phyloP scores from a whole-genome alignment of 176 grass and related monocot species.

The Melocanna baccifera region DNA sequence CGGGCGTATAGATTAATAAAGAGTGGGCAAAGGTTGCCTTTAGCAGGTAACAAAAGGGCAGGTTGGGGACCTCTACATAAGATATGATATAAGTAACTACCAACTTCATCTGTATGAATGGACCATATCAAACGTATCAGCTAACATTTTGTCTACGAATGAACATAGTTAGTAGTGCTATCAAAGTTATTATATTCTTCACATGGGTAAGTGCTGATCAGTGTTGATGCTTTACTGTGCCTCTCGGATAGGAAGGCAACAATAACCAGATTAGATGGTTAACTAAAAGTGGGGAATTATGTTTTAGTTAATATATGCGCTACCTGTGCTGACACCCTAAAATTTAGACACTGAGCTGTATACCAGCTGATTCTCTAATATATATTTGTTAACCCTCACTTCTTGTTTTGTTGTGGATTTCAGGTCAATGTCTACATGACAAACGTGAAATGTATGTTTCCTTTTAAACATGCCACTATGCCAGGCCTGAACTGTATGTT shows the following conservation, averaged over 20 bases:
- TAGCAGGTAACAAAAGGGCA: too few relatives aligned
- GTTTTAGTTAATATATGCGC: slow-evolving; percentile 2
- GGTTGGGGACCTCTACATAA: too few relatives aligned
- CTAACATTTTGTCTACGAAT: too few relatives aligned
- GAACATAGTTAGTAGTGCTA: too few relatives aligned
- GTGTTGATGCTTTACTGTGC: not conserved
- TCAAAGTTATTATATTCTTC: too few relatives aligned
- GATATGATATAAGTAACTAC: too few relatives aligned
- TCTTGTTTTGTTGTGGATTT: not conserved
- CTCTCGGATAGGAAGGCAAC: not conserved
- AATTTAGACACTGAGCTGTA: not conserved
- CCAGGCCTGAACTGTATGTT: not conserved
- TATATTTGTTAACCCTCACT: not conserved
- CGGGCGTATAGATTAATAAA: too few relatives aligned
- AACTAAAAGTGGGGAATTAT: not conserved
- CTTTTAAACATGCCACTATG: not conserved
- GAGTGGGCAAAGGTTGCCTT: too few relatives aligned
- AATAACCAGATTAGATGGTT: not conserved
- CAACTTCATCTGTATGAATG: too few relatives aligned
- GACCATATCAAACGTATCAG: too few relatives aligned
- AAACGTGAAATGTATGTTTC: not conserved
- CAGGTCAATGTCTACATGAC: not conserved
- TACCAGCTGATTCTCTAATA: not conserved
- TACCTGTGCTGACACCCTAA: not conserved
- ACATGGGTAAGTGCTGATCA: too few relatives aligned